These are phyloP conservation scores for Plectosphaerella plurivora DNA, from an alignment of 2,329 filamentous ascomycete genomes.

Conservation along the genomic window DNA sequence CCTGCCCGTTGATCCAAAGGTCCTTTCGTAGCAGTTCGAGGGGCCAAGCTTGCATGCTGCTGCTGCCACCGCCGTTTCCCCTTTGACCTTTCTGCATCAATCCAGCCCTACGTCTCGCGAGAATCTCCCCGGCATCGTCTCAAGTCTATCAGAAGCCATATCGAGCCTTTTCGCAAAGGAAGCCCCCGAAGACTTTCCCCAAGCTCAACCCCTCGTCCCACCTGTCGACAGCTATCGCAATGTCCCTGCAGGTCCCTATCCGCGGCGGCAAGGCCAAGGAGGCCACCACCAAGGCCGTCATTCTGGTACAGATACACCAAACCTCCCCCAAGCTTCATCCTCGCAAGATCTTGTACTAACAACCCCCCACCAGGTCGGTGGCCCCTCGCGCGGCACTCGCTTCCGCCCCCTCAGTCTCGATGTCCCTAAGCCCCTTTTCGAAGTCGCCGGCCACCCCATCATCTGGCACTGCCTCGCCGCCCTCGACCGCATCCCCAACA, in stretches of 20 bases:
- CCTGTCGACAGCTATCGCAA: constrained; percentile 18
- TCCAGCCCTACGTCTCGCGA: too few species aligned
- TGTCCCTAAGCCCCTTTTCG: constrained; percentile 96
- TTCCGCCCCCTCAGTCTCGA: constrained; percentile 95
- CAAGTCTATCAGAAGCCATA: too few species aligned
- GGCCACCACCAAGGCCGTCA: constrained; percentile 84
- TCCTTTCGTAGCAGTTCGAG: too few species aligned
- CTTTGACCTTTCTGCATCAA: too few species aligned
- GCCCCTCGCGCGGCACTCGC: constrained; percentile 89
- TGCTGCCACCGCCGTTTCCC: too few species aligned
- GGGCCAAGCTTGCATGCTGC: too few species aligned
- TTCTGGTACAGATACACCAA: constrained; percentile 60
- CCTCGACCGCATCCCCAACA: constrained; percentile 80
- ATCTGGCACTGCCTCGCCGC: constrained; percentile 96
- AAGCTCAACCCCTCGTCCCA: too few species aligned
- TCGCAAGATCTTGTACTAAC: constrained; percentile 12
- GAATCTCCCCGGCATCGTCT: too few species aligned
- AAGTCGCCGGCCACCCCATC: constrained; percentile 96
- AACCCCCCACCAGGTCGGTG: constrained; percentile 66
- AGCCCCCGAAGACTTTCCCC: too few species aligned
- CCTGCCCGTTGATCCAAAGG: too few species aligned
- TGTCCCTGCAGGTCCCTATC: constrained; percentile 55
- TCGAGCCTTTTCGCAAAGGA: too few species aligned
- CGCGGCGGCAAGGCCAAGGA: constrained; percentile 45
- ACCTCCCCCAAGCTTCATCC: not conserved